Percentiles rank a stretch among this genome's conserved stretches.
Conservation (phyloP, 2,329 filamentous ascomycete genomes). For the Fusarium annulatum region DNA sequence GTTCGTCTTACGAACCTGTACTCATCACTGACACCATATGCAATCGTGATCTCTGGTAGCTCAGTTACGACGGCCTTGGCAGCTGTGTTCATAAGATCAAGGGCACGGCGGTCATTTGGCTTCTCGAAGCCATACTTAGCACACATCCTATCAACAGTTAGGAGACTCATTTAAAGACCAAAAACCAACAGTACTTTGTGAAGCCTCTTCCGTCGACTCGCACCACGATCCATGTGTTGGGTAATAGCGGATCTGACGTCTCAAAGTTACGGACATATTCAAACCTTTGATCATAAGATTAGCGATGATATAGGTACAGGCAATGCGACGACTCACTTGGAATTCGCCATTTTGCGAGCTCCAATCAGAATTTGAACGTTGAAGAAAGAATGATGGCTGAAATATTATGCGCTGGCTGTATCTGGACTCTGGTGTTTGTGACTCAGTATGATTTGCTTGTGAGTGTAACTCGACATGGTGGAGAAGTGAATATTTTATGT, state of each 20-base stretch:
- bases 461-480: slow-evolving; percentile 23
- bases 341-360: slow-evolving; percentile 62
- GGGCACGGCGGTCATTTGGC: slow-evolving; percentile 87
- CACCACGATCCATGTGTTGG: slow-evolving; percentile 95
- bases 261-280: slow-evolving; percentile 96
- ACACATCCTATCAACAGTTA: slow-evolving; percentile 71
- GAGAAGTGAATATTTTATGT: slow-evolving; percentile 6
- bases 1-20: slow-evolving; percentile 68
- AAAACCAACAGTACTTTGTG: slow-evolving; percentile 74
- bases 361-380: not conserved
- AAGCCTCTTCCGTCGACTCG: slow-evolving; percentile 95
- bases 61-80: slow-evolving; percentile 87
- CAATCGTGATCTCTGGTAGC: slow-evolving; percentile 85
- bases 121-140: slow-evolving; percentile 87
- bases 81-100: slow-evolving; percentile 94
- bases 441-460: slow-evolving; percentile 46
- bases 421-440: slow-evolving; percentile 23
- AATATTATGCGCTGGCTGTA: slow-evolving; percentile 13
- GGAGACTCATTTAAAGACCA: not conserved
- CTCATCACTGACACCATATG: slow-evolving; percentile 95
- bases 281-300: slow-evolving; percentile 67
- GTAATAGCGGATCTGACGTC: slow-evolving; percentile 80
- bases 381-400: slow-evolving; percentile 1
- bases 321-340: slow-evolving; percentile 56
- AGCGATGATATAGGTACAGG: not conserved